Evolutionary conservation across 345 rosid genomes (phyloP).

Genomic region (Aquilaria sinensis): DNA sequence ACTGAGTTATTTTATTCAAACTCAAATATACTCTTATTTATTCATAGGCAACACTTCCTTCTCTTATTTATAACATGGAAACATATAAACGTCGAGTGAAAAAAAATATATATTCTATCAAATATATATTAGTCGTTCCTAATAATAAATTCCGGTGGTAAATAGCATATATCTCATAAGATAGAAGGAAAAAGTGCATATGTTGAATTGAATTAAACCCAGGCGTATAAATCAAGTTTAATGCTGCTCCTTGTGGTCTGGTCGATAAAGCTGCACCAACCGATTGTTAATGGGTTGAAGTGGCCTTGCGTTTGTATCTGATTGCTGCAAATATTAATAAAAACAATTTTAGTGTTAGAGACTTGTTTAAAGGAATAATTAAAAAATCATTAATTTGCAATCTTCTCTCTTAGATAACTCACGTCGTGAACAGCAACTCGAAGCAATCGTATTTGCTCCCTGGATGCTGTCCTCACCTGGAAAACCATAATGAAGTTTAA

Average conservation of each 20-base stretch:
- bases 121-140: too few relatives aligned
- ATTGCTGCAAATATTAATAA: constrained; percentile 30
- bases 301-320: constrained; percentile 67
- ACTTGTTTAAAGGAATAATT: neutral
- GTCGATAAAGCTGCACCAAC: constrained; percentile 34
- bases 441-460: constrained; percentile 51
- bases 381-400: neutral
- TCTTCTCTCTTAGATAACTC: constrained; percentile 15
- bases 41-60: too few relatives aligned
- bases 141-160: too few relatives aligned
- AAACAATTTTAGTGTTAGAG: neutral
- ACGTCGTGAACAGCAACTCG: constrained; percentile 85
- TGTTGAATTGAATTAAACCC: too few relatives aligned
- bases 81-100: too few relatives aligned
- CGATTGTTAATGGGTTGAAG: constrained; percentile 41
- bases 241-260: constrained; percentile 16
- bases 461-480: constrained; percentile 59
- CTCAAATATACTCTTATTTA: too few relatives aligned
- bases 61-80: too few relatives aligned
- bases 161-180: too few relatives aligned
- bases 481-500: too few relatives aligned
- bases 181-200: too few relatives aligned
- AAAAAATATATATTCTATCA: too few relatives aligned
- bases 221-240: neutral
- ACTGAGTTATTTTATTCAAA: too few relatives aligned